Evolutionary conservation across 2,329 filamentous ascomycete species (phyloP).

Genomic region (Emericellopsis cladophorae): DNA sequence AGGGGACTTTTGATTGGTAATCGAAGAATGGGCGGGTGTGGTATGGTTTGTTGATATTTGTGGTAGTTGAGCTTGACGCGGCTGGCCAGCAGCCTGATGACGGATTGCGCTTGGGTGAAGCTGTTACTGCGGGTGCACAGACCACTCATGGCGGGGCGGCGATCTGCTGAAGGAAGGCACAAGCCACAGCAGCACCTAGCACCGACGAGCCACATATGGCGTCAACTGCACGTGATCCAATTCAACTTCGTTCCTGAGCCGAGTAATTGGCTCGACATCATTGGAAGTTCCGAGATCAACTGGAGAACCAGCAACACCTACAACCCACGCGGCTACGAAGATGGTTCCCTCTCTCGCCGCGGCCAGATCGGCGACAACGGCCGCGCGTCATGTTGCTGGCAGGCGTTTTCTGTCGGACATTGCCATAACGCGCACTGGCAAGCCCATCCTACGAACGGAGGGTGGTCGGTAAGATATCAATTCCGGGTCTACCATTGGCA

Average conservation of each 20-base stretch:
- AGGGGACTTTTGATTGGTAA: background rate
- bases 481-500: background rate
- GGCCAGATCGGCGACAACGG: constrained; percentile 37
- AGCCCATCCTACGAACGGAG: constrained; percentile 78
- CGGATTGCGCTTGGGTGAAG: background rate
- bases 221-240: background rate
- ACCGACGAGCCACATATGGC: too few relatives aligned
- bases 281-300: background rate
- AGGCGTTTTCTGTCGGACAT: constrained; percentile 62
- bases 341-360: constrained; percentile 46
- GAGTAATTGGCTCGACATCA: background rate
- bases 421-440: constrained; percentile 87
- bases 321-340: constrained; percentile 17
- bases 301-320: constrained; percentile 7
- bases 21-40: background rate
- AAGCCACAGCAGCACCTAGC: too few relatives aligned
- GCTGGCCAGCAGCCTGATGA: constrained; percentile 25
- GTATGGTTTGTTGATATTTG: background rate
- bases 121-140: background rate
- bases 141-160: background rate
- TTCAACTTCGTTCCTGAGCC: background rate
- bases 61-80: constrained; percentile 12
- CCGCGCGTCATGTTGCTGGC: constrained; percentile 32
- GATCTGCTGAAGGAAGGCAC: too few relatives aligned
- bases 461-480: constrained; percentile 64